These are phyloP conservation scores for Globisporangium recalcitrans DNA, from an alignment of 352 stramenopile species.

Conservation along the genomic window DNA sequence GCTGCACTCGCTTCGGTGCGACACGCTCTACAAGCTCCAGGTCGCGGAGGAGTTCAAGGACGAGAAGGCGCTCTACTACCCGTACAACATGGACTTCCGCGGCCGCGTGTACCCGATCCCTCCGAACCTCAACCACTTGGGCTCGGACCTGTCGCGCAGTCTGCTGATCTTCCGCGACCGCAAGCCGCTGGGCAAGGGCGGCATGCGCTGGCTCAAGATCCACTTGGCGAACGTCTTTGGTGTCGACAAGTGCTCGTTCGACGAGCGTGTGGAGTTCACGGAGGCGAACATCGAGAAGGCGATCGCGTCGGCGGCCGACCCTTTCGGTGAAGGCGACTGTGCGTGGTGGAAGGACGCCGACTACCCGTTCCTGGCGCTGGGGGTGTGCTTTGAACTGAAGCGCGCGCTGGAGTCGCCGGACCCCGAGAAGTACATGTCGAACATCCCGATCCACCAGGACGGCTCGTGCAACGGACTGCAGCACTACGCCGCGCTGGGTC, in stretches of 20 bases:
- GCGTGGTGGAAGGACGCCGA: conserved; percentile 97
- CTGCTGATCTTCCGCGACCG: conserved; percentile 94
- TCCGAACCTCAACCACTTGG: conserved; percentile 98
- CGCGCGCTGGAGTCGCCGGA: conserved; percentile 88
- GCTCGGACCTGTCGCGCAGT: conserved; percentile 96
- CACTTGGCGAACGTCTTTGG: conserved; percentile 91
- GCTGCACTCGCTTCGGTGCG: not conserved
- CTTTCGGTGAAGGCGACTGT: conserved; percentile 72
- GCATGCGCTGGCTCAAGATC: conserved; percentile 98
- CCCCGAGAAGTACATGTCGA: conserved; percentile 92
- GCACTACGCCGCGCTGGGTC: conserved; percentile 94
- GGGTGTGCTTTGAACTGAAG: conserved; percentile 95
- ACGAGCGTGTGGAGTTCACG: conserved; percentile 94
- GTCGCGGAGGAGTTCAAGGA: conserved; percentile 95
- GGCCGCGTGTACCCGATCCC: conserved; percentile 98
- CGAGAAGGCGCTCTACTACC: conserved; percentile 97
- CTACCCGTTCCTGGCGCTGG: conserved; percentile 96
- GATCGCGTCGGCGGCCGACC: conserved; percentile 84
- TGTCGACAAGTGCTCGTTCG: conserved; percentile 72
- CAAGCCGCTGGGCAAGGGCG: conserved; percentile 92
- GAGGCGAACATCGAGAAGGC: conserved; percentile 94
- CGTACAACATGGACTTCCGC: conserved; percentile 99
- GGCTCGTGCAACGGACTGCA: conserved; percentile 18
- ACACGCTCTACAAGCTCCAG: conserved; percentile 50
- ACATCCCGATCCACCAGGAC: conserved; percentile 97